phyloP scores from a whole-genome alignment of 2,329 filamentous ascomycete species.

The Curvularia spicifera region DNA sequence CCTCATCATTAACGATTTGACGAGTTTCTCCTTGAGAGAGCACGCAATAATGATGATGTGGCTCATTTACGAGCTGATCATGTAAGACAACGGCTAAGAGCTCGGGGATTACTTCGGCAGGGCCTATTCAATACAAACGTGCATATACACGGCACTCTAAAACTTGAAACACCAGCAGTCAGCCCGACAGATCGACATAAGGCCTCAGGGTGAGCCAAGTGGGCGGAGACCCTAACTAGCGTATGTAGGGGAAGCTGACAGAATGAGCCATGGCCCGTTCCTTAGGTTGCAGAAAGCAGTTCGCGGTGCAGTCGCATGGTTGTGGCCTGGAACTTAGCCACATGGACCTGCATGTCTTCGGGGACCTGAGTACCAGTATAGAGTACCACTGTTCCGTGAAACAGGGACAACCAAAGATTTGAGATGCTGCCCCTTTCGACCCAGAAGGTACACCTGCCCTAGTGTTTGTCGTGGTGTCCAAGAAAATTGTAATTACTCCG shows the following conservation, averaged over 20 bases:
- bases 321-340: conserved; percentile 5
- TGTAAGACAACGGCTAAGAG: not conserved
- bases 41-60: not conserved
- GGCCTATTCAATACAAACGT: conserved; percentile 1
- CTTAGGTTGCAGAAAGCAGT: not conserved
- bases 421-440: not conserved
- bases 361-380: not conserved
- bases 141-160: conserved; percentile 6
- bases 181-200: conserved; percentile 4
- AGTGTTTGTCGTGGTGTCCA: not conserved
- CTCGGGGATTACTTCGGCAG: not conserved
- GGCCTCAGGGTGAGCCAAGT: not conserved
- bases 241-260: conserved; percentile 2
- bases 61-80: not conserved
- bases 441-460: not conserved
- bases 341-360: not conserved
- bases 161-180: conserved; percentile 3
- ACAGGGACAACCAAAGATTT: not conserved
- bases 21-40: not conserved
- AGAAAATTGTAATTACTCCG: conserved; percentile 1
- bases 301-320: conserved; percentile 2
- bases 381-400: not conserved
- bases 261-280: not conserved
- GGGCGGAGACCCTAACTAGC: not conserved
- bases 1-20: not conserved